Evolutionary conservation across 164 flowering plant species (phyloP).

Genomic region (Taxillus chinensis): DNA sequence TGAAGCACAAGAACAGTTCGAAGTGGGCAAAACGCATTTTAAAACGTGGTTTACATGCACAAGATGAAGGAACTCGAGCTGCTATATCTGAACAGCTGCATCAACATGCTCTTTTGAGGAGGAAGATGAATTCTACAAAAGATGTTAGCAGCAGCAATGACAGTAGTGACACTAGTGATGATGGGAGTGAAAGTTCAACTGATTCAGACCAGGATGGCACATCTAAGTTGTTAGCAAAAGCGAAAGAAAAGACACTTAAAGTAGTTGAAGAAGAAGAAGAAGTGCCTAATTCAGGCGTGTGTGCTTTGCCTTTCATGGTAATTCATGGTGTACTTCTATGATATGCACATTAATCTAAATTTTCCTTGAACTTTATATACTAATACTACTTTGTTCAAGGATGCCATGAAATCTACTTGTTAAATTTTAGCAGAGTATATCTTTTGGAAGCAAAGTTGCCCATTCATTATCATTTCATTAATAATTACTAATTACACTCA

Average conservation of each 20-base stretch:
- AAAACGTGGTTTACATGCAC: conserved; percentile 59
- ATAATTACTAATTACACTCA: too few species aligned
- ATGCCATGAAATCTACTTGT: too few species aligned
- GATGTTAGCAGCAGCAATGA: conserved; percentile 61
- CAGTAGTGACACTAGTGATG: conserved; percentile 49
- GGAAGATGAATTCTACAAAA: conserved; percentile 74
- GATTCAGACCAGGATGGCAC: conserved; percentile 35
- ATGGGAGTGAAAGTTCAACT: conserved; percentile 24
- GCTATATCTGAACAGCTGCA: conserved; percentile 81
- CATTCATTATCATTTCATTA: too few species aligned
- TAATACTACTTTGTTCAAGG: too few species aligned
- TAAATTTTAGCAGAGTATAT: too few species aligned
- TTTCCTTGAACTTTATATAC: too few species aligned
- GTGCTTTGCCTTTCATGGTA: conserved; percentile 91
- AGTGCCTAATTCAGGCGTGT: conserved; percentile 56
- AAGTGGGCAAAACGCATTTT: conserved; percentile 78
- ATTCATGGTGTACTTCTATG: conserved; percentile 6
- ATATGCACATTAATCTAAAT: not conserved
- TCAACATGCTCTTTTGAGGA: conserved; percentile 56
- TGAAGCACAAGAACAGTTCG: conserved; percentile 66
- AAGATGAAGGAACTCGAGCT: conserved; percentile 85
- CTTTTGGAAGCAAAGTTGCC: too few species aligned
- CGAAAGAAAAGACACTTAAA: conserved; percentile 61
- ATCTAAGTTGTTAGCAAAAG: conserved; percentile 43
- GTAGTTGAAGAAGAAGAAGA: conserved; percentile 55